Base-by-base conservation (phyloP, 441 rosid species). In the Erodium trifolium region DNA sequence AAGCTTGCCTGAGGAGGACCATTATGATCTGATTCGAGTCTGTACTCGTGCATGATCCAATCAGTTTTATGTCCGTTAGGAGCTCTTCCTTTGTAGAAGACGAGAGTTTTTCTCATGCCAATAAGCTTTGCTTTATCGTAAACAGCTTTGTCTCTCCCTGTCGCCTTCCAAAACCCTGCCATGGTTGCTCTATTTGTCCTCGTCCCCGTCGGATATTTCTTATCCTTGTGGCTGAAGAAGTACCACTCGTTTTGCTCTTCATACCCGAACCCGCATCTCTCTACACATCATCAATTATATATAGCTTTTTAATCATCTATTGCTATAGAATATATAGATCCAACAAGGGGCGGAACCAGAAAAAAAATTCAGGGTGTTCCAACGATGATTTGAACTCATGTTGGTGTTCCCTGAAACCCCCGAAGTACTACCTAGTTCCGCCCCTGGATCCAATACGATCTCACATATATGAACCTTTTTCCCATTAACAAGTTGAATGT, bases 11-110 rank as follows among this genome's bases (percentile, higher is more conserved):
- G 97, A 66, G 87, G 86, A 1, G 88, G 88, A 72, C 77, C 92
- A 70, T 77, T 79, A 71, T 92, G 86, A 6, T 82, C 78, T 34
- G 92, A 83, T 78, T 93, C 93, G 73, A 84, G 92, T 4, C 98
- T 88, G 73, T 91, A 93, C 57, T 93, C 98, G 27, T 93, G 98
- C 88, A 93, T 86, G 82, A 93, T 89, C 98, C 98, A 93, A 74
- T 91, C 96, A 0, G 86, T 78, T 71, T 93, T 93, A 66, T 82
- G 79, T 67, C 98, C 98, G 68, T 88, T 93, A 2, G 98, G 97
- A 23, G 97, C 98, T 3, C 98, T 87, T 13, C 98, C 98, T 18
- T 83, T 82, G 79, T 93, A 93, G 73, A 88, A 93, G 12, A 93
- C 98, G 1, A 93, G 88, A 39, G 98, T 93, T 81, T 93, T 93